Conservation (phyloP, 192 early-diverging fungal species). For the Chytriomyces confervae region DNA sequence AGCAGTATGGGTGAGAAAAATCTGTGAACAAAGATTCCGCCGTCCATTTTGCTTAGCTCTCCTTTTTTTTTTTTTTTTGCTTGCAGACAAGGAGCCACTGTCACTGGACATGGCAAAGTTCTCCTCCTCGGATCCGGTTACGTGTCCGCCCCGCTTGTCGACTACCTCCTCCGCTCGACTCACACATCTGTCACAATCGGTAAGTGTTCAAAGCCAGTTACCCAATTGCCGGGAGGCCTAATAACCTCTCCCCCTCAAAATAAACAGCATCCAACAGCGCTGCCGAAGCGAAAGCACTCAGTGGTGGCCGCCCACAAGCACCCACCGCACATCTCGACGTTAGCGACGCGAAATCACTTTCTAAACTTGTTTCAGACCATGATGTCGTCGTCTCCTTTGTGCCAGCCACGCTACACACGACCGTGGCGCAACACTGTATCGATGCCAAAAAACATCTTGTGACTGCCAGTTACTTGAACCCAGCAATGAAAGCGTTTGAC, state of each 20-base stretch:
- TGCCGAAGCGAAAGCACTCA: constrained; percentile 74
- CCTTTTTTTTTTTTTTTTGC: constrained; percentile 21
- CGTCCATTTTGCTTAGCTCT: constrained; percentile 9
- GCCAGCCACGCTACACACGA: constrained; percentile 86
- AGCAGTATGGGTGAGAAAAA: constrained; percentile 34
- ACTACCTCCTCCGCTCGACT: constrained; percentile 73
- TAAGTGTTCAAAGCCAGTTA: constrained; percentile 11
- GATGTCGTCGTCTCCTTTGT: constrained; percentile 86
- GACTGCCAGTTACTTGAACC: constrained; percentile 96
- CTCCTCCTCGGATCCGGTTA: constrained; percentile 88
- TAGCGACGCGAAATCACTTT: constrained; percentile 73
- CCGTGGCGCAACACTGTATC: constrained; percentile 90
- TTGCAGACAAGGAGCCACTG: constrained; percentile 45
- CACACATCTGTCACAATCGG: constrained; percentile 69
- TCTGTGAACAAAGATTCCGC: not conserved
- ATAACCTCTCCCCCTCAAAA: not conserved
- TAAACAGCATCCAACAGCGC: constrained; percentile 75
- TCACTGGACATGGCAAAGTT: constrained; percentile 58
- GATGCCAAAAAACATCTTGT: constrained; percentile 92
- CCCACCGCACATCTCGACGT: constrained; percentile 81
- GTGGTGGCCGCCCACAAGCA: constrained; percentile 63
- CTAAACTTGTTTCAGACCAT: constrained; percentile 76
- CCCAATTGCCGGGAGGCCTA: too few species aligned
- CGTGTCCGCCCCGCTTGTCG: constrained; percentile 89
- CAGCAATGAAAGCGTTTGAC: constrained; percentile 90